Evolutionary conservation across 2,329 filamentous ascomycete species (phyloP), one percentile per base, ranked within the genome.

Genomic region (Huntiella bhutanensis): DNA sequence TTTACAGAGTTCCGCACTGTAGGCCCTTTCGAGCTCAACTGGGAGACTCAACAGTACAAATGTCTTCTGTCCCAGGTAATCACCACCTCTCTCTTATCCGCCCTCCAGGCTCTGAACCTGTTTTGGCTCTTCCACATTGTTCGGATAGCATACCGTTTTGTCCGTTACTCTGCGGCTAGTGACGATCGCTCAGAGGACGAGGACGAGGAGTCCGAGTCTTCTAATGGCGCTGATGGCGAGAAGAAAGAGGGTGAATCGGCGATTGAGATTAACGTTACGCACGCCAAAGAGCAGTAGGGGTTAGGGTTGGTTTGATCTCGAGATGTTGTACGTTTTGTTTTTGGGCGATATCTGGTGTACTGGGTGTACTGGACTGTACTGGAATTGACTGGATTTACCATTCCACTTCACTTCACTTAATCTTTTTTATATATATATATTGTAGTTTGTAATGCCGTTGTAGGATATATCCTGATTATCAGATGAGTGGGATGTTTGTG

Each of bases 41-140:
- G 82, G 82, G 77, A 71, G 45, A 73, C 72, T 0, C 66, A 77
- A 56, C 80, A 84, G 61, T 88, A 81, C 69, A 88, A 87, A 65
- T 84, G 80, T 64, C 66, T 64, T 56, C 62, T 87, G 50, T 68
- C 73, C 22, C 78, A 84, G 58, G 65, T 66, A 58, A 84, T 87
- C 55, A 79, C 80, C 8, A 67, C 76, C 6, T 54, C 56, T 3
- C 68, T 88, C 19, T 70, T 88, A 5, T 67, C 74, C 3, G 65
- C 69, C 3, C 67, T 88, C 33, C 82, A 88, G 61, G 73, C 75
- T 1, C 68, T 88, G 45, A 88, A 88, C 59, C 60, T 87, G 7
- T 85, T 87, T 63, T 88, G 82, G 82, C 71, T 86, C 49, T 83
- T 77, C 61, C 75, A 80, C 60, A 85, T 88, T 55, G 58, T 81